A percentile compares a stretch with the other conserved stretches of the same genome.
Conservation (phyloP, 2,329 filamentous ascomycete genomes). For the Pestalotiopsis sp. region DNA sequence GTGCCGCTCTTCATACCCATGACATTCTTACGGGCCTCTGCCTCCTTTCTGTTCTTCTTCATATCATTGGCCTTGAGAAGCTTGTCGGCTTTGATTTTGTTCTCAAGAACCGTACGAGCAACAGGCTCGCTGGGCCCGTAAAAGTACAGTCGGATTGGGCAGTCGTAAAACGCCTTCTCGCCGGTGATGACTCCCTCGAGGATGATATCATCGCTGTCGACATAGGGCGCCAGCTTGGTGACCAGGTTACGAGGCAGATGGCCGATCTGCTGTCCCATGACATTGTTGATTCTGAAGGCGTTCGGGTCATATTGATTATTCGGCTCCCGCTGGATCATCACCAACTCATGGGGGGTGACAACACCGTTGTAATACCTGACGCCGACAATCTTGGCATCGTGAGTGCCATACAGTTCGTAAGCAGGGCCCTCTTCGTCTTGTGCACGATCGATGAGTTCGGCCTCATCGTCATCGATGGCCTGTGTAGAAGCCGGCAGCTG, state of each 20-base stretch:
- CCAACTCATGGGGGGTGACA: constrained; percentile 60
- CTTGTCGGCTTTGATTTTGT: constrained; percentile 64
- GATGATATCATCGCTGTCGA: constrained; percentile 64
- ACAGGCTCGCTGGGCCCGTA: constrained; percentile 66
- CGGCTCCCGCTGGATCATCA: constrained; percentile 63
- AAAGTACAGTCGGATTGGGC: constrained; percentile 69
- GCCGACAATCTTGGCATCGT: constrained; percentile 61
- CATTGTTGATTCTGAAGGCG: constrained; percentile 79
- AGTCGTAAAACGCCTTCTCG: constrained; percentile 68
- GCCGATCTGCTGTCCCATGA: constrained; percentile 74
- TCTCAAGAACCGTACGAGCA: constrained; percentile 57
- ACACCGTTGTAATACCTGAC: constrained; percentile 55
- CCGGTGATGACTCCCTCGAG: constrained; percentile 74
- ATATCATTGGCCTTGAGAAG: constrained; percentile 62
- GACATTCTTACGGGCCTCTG: constrained; percentile 54
- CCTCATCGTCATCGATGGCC: constrained; percentile 35
- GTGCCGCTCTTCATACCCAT: constrained; percentile 40
- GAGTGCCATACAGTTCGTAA: constrained; percentile 50
- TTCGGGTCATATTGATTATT: constrained; percentile 71
- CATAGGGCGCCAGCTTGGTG: constrained; percentile 72
- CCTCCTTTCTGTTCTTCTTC: constrained; percentile 56
- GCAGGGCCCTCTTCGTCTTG: constrained; percentile 44
- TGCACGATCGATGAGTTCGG: constrained; percentile 45
- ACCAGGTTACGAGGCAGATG: constrained; percentile 72
- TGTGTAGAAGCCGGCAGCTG: constrained; percentile 16